Conservation (phyloP, 2,329 filamentous ascomycete species). For the Seiridium unicorne region DNA sequence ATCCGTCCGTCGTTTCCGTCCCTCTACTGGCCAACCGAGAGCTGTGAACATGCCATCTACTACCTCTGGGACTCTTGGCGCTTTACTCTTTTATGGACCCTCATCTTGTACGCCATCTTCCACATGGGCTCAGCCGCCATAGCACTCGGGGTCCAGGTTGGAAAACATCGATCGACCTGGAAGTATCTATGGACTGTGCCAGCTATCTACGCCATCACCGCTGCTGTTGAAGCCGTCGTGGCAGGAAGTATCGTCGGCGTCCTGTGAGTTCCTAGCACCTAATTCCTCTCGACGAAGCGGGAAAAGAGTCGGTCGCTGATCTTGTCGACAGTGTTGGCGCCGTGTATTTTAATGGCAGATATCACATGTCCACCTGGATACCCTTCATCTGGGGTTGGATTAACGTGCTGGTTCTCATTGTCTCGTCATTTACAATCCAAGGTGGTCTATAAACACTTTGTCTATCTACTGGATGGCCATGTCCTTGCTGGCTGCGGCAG, state of each 20-base stretch:
- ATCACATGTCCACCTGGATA: constrained; percentile 92
- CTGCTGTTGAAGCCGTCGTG: constrained; percentile 73
- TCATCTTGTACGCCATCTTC: constrained; percentile 74
- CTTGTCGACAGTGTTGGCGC: constrained; percentile 62
- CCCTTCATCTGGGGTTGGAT: constrained; percentile 86
- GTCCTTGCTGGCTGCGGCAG: not conserved
- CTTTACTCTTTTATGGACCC: constrained; percentile 84
- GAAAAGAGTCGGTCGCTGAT: not conserved
- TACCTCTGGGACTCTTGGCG: constrained; percentile 77
- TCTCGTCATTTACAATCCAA: constrained; percentile 91
- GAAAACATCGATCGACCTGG: constrained; percentile 52
- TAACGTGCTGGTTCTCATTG: constrained; percentile 76
- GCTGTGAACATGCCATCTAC: constrained; percentile 63
- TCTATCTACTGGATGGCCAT: not conserved
- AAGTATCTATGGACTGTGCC: constrained; percentile 71
- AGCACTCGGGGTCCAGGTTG: constrained; percentile 69
- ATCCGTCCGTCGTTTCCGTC: constrained; percentile 70
- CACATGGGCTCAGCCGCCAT: constrained; percentile 71
- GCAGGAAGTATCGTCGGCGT: constrained; percentile 80
- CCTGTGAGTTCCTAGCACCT: constrained; percentile 48
- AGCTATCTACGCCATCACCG: constrained; percentile 67
- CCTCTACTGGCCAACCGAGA: constrained; percentile 70
- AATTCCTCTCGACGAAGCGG: not conserved
- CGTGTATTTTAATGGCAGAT: constrained; percentile 79
- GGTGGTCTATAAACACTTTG: constrained; percentile 65